A percentile compares a stretch with the other conserved stretches of the same genome.
Conservation (phyloP, 2,329 filamentous ascomycete species). For the Emmonsiellopsis sp. region DNA sequence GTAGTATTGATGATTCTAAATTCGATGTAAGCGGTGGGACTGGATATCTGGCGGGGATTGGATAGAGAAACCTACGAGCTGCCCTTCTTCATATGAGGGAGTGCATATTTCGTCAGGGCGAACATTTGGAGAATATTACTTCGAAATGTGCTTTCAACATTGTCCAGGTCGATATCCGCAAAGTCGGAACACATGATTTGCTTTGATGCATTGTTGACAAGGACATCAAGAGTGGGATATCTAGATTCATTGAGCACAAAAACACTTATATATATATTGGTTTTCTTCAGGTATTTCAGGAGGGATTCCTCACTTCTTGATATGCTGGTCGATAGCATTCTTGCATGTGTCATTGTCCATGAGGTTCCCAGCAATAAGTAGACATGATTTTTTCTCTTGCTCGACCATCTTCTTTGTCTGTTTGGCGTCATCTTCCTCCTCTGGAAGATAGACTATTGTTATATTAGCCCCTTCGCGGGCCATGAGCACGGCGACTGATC, state of each 20-base stretch:
- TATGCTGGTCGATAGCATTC: conserved; percentile 43
- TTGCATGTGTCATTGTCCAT: conserved; percentile 43
- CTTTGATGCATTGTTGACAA: conserved; percentile 52
- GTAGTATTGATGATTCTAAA: conserved; percentile 49
- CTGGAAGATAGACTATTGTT: conserved; percentile 46
- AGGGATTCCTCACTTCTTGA: conserved; percentile 33
- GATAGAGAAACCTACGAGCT: conserved; percentile 27
- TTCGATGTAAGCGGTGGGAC: neutral
- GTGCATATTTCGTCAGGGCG: conserved; percentile 48
- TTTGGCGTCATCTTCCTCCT: conserved; percentile 48
- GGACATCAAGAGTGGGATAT: conserved; percentile 32
- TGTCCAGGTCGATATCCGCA: conserved; percentile 44
- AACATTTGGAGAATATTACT: conserved; percentile 51
- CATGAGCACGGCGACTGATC: conserved; percentile 46
- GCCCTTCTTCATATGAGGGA: conserved; percentile 46
- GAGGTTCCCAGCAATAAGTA: conserved; percentile 41
- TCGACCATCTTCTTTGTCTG: conserved; percentile 45
- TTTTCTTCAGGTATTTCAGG: neutral
- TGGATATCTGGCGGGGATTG: neutral
- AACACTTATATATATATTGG: neutral
- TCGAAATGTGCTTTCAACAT: conserved; percentile 48
- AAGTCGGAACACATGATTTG: conserved; percentile 47
- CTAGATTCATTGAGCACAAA: neutral
- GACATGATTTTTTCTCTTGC: conserved; percentile 38
- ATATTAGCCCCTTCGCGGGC: conserved; percentile 50